phyloP scores from a whole-genome alignment of 78 protist genomes.

The Dictyostelium discoideum region DNA sequence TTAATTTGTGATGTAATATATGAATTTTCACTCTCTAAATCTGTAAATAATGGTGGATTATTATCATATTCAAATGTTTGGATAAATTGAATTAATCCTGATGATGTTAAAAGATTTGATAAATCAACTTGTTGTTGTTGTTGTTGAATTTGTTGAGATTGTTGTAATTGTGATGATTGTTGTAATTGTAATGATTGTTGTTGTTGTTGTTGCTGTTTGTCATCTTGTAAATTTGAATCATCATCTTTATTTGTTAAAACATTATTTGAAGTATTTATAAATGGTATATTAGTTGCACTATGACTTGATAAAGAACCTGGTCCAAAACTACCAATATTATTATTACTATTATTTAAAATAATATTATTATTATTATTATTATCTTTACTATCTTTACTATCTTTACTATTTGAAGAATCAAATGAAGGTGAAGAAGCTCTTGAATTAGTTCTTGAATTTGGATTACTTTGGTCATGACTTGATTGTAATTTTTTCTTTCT shows the following conservation, averaged over 20 bases:
- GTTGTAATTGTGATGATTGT: background rate
- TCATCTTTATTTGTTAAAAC: background rate
- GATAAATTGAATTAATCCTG: constrained; percentile 20
- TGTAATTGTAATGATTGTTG: background rate
- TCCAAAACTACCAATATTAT: background rate
- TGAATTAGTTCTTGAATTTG: constrained; percentile 60
- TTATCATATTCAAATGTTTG: constrained; percentile 41
- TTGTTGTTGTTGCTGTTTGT: background rate
- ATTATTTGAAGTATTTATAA: background rate
- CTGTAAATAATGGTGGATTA: constrained; percentile 63
- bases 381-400: no score
- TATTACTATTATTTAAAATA: constrained; percentile 2
- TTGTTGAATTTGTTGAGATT: background rate
- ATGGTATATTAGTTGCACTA: background rate
- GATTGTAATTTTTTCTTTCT: background rate
- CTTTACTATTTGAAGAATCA: constrained; percentile 12
- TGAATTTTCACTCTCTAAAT: constrained; percentile 46
- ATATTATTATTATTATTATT: background rate
- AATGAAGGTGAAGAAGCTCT: constrained; percentile 57
- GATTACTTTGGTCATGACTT: constrained; percentile 7
- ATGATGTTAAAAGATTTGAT: background rate
- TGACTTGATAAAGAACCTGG: background rate
- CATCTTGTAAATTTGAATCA: background rate
- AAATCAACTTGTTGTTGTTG: background rate
- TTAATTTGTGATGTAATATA: constrained; percentile 70